Evolutionary conservation across 1,139 yeast genomes (phyloP).

Genomic region (Taphrina flavorubra): DNA sequence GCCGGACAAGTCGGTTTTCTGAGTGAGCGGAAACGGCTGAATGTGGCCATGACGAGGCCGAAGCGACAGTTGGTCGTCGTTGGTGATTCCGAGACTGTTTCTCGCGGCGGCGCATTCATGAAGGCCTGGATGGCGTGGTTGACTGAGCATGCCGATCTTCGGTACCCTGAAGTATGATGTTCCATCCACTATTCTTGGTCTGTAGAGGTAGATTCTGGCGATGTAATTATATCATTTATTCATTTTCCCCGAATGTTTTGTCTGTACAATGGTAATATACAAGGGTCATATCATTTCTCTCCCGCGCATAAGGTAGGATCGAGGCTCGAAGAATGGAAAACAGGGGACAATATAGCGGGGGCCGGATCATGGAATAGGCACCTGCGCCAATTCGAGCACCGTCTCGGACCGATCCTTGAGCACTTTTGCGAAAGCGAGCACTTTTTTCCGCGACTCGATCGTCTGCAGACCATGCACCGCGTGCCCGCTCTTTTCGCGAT

Average conservation of each 20-base stretch:
- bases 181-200: neutral
- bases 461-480: conserved; percentile 34
- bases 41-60: conserved; percentile 92
- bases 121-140: conserved; percentile 74
- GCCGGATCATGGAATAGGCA: conserved; percentile 23
- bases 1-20: conserved; percentile 71
- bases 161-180: conserved; percentile 63
- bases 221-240: too few species aligned
- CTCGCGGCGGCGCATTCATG: conserved; percentile 58
- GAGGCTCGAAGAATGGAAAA: neutral
- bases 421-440: conserved; percentile 34
- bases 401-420: conserved; percentile 32
- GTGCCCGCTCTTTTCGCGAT: conserved; percentile 25
- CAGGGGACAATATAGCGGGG: neutral
- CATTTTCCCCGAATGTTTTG: too few species aligned
- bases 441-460: conserved; percentile 29
- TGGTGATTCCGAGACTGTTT: conserved; percentile 80
- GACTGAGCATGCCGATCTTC: conserved; percentile 68
- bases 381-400: conserved; percentile 18
- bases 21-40: conserved; percentile 71
- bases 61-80: conserved; percentile 81
- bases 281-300: too few species aligned
- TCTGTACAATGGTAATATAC: neutral
- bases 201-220: too few species aligned
- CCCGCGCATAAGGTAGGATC: neutral